Base-by-base conservation (phyloP, 176 grass and related monocot species). In the Elaeis guineensis region DNA sequence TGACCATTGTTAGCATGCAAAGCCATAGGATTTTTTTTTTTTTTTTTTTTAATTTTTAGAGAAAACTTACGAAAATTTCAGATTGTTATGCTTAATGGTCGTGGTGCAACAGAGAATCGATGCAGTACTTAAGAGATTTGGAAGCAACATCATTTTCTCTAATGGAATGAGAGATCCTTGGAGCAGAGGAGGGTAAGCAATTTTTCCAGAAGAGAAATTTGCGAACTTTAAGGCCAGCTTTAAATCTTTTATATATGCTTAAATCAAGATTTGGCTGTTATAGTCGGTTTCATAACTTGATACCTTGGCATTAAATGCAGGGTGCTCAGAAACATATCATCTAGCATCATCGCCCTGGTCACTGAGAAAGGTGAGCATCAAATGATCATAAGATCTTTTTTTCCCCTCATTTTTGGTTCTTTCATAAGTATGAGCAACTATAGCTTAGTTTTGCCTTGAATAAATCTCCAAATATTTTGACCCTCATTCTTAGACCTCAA, bases 141-240 rank as follows among this genome's bases (percentile, higher is more conserved):
- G 78, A 32, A 98, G 93, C 84, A 98, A 98, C 67, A 89, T 98
- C 55, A 89, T 98, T 65, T 92, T 98, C 71, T 98, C 88, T 21
- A 92, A 98, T 2, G 87, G 93, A 69, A 83, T 98, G 93, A 83
- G 82, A 59, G 93, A 92, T 51, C 93, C 93, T 9, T 98, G 93
- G 93, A 98, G 93, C 60, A 72, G 84, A 59, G 87, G 87, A 57
- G 93, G 93, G 93, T 92, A 89, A 73, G 6, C 16, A 22, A 0
- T 5, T 58, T 55, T 2, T 75, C 16, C 19, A 67, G 44, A 5
- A 72, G 5, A 44, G 14, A 35, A 12, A 44, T 14, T 44, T 3
- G 2, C 2, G 35, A 44, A 11, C 35, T 44, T 44, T 44, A 44
- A 14, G 35, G 14, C 9, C 35, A 44, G 14, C 35, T 44, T 44